Conservation (phyloP, 352 stramenopile genomes). For the Pythium apleroticum region DNA sequence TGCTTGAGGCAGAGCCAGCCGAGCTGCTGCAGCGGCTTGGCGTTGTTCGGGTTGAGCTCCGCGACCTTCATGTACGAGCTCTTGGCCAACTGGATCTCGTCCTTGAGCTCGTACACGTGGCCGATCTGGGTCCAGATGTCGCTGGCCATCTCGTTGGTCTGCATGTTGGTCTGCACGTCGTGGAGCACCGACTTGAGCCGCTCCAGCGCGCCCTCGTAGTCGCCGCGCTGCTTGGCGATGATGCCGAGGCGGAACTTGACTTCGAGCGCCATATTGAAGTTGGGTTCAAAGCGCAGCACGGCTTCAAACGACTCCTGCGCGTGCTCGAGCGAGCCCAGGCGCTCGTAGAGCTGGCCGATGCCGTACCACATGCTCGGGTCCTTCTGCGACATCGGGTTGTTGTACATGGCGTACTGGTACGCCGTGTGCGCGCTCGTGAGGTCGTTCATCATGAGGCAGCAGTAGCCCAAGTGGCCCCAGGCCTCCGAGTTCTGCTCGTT, state of each 20-base stretch:
- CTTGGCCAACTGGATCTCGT: constrained; percentile 83
- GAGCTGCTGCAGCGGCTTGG: constrained; percentile 81
- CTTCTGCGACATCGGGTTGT: constrained; percentile 87
- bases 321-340: constrained; percentile 79
- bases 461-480: constrained; percentile 85
- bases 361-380: constrained; percentile 88
- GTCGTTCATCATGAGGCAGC: constrained; percentile 90
- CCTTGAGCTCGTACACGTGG: constrained; percentile 87
- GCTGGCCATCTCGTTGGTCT: constrained; percentile 82
- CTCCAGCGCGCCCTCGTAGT: constrained; percentile 81
- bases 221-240: constrained; percentile 81
- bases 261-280: constrained; percentile 87
- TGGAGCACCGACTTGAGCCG: constrained; percentile 81
- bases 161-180: constrained; percentile 77
- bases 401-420: constrained; percentile 90
- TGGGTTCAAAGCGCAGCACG: constrained; percentile 81
- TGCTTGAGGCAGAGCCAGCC: constrained; percentile 86
- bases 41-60: constrained; percentile 83
- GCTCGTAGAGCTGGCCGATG: constrained; percentile 86
- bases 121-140: constrained; percentile 89
- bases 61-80: constrained; percentile 86
- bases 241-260: constrained; percentile 87
- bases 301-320: constrained; percentile 85
- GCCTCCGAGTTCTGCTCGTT: constrained; percentile 86
- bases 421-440: constrained; percentile 84